phyloP scores from a whole-genome alignment of 371 early-diverging fungal genomes.

The Rhizomucor pusillus region DNA sequence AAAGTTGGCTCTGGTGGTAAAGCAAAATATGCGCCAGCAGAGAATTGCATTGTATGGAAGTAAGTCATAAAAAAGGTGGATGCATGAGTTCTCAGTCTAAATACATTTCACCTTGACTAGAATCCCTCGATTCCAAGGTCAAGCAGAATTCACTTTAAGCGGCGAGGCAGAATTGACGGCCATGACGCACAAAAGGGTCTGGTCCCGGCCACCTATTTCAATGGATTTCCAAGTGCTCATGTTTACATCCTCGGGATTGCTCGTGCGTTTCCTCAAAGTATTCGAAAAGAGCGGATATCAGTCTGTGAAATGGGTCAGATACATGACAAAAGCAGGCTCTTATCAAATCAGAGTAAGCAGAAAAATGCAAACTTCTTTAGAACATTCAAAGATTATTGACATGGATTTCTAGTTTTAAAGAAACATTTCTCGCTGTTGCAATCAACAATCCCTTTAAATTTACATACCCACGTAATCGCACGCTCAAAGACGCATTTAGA shows the following conservation, averaged over 20 bases:
- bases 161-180: conserved; percentile 73
- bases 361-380: background rate
- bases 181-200: conserved; percentile 77
- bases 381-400: background rate
- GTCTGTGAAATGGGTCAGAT: conserved; percentile 92
- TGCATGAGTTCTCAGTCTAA: background rate
- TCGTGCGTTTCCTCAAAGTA: conserved; percentile 88
- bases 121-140: conserved; percentile 82
- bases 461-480: background rate
- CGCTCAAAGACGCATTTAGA: too few species aligned
- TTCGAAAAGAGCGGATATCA: conserved; percentile 90
- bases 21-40: conserved; percentile 84
- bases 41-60: conserved; percentile 90
- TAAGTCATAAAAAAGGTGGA: conserved; percentile 36
- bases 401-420: background rate
- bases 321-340: conserved; percentile 88
- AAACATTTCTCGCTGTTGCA: background rate
- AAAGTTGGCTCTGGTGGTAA: conserved; percentile 71
- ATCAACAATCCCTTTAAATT: background rate
- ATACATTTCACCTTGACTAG: conserved; percentile 29
- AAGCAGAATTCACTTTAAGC: conserved; percentile 71
- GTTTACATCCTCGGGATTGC: conserved; percentile 87
- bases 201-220: conserved; percentile 89
- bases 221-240: conserved; percentile 84
- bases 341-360: conserved; percentile 79